These are phyloP conservation scores for Datura wrightii DNA, from an alignment of 257 asterid species.

Conservation along the genomic window DNA sequence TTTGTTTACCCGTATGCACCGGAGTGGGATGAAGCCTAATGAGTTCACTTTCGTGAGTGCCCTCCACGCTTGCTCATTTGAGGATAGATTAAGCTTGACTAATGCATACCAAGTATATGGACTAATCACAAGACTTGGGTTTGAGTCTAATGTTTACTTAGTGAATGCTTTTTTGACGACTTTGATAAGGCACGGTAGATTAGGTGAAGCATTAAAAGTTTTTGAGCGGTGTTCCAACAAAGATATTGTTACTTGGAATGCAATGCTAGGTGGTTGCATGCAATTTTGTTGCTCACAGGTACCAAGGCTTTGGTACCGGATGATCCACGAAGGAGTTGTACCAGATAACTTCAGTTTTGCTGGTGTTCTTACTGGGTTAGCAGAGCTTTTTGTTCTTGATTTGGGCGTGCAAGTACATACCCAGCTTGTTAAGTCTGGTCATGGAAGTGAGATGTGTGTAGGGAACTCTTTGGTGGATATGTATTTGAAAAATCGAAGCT, in stretches of 20 bases:
- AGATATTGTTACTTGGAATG: conserved; percentile 81
- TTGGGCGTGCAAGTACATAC: conserved; percentile 68
- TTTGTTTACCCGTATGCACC: conserved; percentile 57
- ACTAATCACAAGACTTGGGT: conserved; percentile 63
- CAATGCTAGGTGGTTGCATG: conserved; percentile 65
- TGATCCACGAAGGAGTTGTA: conserved; percentile 56
- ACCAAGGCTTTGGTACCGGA: conserved; percentile 59
- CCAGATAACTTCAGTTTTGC: conserved; percentile 75
- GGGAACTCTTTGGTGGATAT: conserved; percentile 76
- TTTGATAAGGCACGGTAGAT: conserved; percentile 57
- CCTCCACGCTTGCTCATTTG: conserved; percentile 66
- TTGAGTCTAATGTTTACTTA: conserved; percentile 55
- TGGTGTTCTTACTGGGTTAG: conserved; percentile 69
- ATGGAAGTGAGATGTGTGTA: conserved; percentile 63
- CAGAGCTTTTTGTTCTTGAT: conserved; percentile 61
- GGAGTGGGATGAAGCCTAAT: conserved; percentile 52
- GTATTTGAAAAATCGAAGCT: conserved; percentile 61
- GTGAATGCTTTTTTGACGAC: conserved; percentile 62
- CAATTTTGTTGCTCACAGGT: conserved; percentile 45
- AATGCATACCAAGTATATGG: conserved; percentile 61
- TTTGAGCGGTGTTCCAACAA: conserved; percentile 49
- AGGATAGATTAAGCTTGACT: conserved; percentile 46
- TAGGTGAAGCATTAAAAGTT: conserved; percentile 54
- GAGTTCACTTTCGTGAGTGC: conserved; percentile 74
- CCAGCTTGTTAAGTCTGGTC: conserved; percentile 62